phyloP scores from a whole-genome alignment of 176 grass and related monocot species.

The Oryza officinalis region DNA sequence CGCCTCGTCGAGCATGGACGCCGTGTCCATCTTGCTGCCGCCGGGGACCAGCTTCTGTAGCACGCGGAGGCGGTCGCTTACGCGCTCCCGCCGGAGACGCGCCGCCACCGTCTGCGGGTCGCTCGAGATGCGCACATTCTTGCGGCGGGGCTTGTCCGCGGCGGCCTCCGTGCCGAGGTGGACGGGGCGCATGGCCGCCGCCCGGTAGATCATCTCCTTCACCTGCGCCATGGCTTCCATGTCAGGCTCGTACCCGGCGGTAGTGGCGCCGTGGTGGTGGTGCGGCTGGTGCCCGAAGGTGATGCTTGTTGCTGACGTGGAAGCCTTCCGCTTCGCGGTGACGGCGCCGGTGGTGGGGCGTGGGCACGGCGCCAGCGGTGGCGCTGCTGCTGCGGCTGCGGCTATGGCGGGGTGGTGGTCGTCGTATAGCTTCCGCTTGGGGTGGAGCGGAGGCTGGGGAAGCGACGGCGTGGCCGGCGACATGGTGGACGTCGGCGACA shows the following conservation, averaged over 20 bases:
- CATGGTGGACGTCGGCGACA: constrained; percentile 65
- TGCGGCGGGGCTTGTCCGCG: constrained; percentile 47
- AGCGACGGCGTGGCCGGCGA: constrained; percentile 22
- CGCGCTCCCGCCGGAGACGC: constrained; percentile 73
- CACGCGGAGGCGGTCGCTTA: constrained; percentile 70
- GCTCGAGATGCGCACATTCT: constrained; percentile 88
- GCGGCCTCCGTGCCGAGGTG: constrained; percentile 41
- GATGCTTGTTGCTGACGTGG: constrained; percentile 35
- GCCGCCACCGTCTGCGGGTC: constrained; percentile 86
- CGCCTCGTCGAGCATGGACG: constrained; percentile 91
- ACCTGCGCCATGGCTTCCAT: constrained; percentile 82
- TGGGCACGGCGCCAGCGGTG: background rate
- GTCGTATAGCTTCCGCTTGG: constrained; percentile 48
- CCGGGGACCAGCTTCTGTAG: constrained; percentile 83
- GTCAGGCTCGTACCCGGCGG: constrained; percentile 59
- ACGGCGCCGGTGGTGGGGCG: background rate
- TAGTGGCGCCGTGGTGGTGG: background rate
- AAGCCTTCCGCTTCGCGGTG: constrained; percentile 8
- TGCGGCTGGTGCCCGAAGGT: constrained; percentile 28
- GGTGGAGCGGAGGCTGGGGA: background rate
- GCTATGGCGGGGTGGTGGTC: constrained; percentile 9
- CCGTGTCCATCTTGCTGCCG: constrained; percentile 91
- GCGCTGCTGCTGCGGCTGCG: background rate
- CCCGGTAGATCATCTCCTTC: constrained; percentile 87
- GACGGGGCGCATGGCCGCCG: constrained; percentile 76